Percentiles rank a stretch among this genome's conserved stretches.
Conservation (phyloP, 306 rosid species). For the Vachellia collinsii region DNA sequence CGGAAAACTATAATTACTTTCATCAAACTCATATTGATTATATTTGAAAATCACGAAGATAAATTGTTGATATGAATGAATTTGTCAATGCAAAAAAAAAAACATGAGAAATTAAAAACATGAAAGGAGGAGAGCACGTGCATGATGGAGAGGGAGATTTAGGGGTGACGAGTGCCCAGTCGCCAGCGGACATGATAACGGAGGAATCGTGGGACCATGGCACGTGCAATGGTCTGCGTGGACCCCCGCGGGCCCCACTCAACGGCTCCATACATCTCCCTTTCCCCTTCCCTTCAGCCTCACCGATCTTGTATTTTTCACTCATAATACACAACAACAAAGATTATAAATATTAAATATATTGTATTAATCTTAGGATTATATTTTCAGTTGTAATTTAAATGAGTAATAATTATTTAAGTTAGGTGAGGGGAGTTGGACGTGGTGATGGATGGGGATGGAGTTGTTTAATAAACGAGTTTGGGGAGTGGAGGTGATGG, state of each 20-base stretch:
- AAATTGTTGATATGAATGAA: neutral
- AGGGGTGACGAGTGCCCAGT: neutral
- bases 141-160: neutral
- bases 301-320: neutral
- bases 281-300: neutral
- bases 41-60: neutral
- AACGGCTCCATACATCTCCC: conserved; percentile 33
- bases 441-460: too few relatives aligned
- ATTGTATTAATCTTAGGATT: neutral
- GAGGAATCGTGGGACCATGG: conserved; percentile 29
- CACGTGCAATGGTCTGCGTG: conserved; percentile 27
- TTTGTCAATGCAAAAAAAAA: too few relatives aligned
- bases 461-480: too few relatives aligned
- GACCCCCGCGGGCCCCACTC: conserved; percentile 10
- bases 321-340: neutral
- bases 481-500: neutral
- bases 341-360: neutral
- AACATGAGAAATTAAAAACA: too few relatives aligned
- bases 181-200: neutral
- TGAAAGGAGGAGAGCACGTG: neutral
- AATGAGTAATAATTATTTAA: neutral
- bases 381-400: neutral
- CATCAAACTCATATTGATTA: neutral
- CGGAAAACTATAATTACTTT: too few relatives aligned
- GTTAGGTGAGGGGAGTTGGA: neutral